Evolutionary conservation across 169 alveolate genomes (phyloP).

Genomic region (Blepharisma undulans): DNA sequence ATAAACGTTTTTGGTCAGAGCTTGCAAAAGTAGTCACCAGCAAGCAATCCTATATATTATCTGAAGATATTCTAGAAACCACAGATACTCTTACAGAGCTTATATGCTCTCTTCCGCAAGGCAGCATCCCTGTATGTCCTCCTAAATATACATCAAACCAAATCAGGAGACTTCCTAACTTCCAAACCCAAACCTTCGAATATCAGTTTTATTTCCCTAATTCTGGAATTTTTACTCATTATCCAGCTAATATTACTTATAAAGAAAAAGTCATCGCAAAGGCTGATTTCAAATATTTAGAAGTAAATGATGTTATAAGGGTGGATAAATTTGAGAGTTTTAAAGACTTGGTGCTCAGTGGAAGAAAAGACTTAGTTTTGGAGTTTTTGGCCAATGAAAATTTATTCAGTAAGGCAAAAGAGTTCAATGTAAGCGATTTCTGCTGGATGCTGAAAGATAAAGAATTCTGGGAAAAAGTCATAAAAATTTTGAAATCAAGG

Average conservation of each 20-base stretch:
- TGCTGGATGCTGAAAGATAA: slow-evolving; percentile 64
- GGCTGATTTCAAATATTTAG: slow-evolving; percentile 40
- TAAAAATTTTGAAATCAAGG: too few relatives aligned
- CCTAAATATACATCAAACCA: slow-evolving; percentile 27
- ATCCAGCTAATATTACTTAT: slow-evolving; percentile 62
- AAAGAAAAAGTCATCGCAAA: slow-evolving; percentile 59
- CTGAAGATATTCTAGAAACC: background rate
- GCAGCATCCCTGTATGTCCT: slow-evolving; percentile 42
- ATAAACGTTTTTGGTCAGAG: background rate
- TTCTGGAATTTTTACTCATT: slow-evolving; percentile 64
- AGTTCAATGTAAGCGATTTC: slow-evolving; percentile 47
- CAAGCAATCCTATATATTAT: background rate
- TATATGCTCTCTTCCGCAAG: background rate
- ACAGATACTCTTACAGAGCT: background rate
- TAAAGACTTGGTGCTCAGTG: slow-evolving; percentile 48
- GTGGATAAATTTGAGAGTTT: slow-evolving; percentile 42
- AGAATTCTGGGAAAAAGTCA: slow-evolving; percentile 48
- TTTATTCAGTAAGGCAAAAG: slow-evolving; percentile 31
- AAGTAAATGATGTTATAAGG: slow-evolving; percentile 31
- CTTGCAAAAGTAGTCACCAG: background rate
- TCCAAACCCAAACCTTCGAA: background rate
- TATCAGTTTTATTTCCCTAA: slow-evolving; percentile 76
- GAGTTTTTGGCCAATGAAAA: slow-evolving; percentile 48
- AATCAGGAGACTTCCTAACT: background rate
- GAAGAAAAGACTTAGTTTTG: slow-evolving; percentile 46